A percentile compares a stretch with the other conserved stretches of the same genome.
phyloP scores from a whole-genome alignment of 768 basidiomycete genomes.

The Tulasnella sp. region DNA sequence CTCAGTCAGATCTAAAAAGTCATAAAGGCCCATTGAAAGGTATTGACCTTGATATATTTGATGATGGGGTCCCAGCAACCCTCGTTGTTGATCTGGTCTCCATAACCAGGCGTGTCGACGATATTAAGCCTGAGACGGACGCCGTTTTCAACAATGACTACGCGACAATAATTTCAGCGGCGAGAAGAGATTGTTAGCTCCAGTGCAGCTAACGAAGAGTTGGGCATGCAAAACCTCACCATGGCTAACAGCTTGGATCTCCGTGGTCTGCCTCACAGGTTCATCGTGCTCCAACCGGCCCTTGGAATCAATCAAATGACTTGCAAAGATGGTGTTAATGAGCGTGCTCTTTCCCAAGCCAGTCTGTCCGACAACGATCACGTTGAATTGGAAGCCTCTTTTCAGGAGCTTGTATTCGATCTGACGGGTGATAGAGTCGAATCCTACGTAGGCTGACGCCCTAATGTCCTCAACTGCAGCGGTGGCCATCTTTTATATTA shows the following conservation, averaged over 20 bases:
- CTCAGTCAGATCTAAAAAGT: neutral
- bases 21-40: neutral
- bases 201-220: no score
- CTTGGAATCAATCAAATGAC: slow-evolving; percentile 96
- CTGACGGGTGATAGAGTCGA: slow-evolving; percentile 94
- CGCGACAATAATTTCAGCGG: no score
- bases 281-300: slow-evolving; percentile 82
- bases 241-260: slow-evolving; percentile 91
- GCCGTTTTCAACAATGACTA: slow-evolving; percentile 94
- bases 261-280: slow-evolving; percentile 88
- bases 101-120: slow-evolving; percentile 97
- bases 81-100: slow-evolving; percentile 98
- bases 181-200: no score
- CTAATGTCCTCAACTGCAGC: slow-evolving; percentile 66
- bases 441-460: slow-evolving; percentile 90
- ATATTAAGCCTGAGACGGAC: slow-evolving; percentile 93
- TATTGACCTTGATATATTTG: slow-evolving; percentile 76
- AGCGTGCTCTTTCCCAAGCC: slow-evolving; percentile 97
- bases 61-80: slow-evolving; percentile 99
- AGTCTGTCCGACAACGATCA: slow-evolving; percentile 94
- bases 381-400: slow-evolving; percentile 98
- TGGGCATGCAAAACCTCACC: no score
- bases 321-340: slow-evolving; percentile 98
- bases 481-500: slow-evolving; percentile 30
- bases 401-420: slow-evolving; percentile 99